Base-by-base conservation (phyloP, 75 land plant genomes). In the Pinus albicaulis region DNA sequence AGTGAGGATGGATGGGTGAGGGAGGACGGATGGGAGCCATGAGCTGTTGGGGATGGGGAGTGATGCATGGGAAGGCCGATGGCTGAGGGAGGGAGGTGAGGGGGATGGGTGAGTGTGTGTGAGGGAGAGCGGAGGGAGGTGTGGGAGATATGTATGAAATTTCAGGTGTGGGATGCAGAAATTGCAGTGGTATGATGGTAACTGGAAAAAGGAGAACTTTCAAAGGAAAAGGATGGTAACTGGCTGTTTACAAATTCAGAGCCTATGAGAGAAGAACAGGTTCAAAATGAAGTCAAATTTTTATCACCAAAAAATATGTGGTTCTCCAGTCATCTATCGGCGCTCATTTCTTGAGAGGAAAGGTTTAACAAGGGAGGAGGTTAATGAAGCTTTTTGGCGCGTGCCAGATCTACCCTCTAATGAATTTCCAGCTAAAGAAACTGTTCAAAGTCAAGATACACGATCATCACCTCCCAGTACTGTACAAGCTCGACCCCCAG, bases 381-480 rank as follows among this genome's bases (percentile, higher is more conserved):
- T 96, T 68, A 95, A 96, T 86, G 99, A 94, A 86, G 98, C 99
- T 25, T 96, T 96, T 75, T 89, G 93, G 20, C 95, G 98, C 34
- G 93, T 90, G 52, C 99, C 98, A 78, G 71, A 68, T 7, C 14
- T 24, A 14, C 4, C 71, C 4, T 38, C 71, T 41, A 41, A 68
- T 19, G 71, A 68, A 68, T 68, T 12, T 12, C 20, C 71, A 38
- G 5, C 24, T 20, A 68, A 44, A 41, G 41, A 24, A 38, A 68
- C 71, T 68, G 71, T 41, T 0, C 71, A 41, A 38, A 68, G 38
- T 38, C 71, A 38, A 68, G 88, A 81, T 76, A 71, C 61, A 14
- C 88, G 77, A 59, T 36, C 73, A 61, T 79, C 76, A 55, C 22
- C 84, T 71, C 44, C 83, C 38, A 5, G 85, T 44, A 36, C 79